A percentile compares a stretch with the other conserved stretches of the same genome.
phyloP scores from a whole-genome alignment of 257 asterid genomes.

The Solanum rostratum region DNA sequence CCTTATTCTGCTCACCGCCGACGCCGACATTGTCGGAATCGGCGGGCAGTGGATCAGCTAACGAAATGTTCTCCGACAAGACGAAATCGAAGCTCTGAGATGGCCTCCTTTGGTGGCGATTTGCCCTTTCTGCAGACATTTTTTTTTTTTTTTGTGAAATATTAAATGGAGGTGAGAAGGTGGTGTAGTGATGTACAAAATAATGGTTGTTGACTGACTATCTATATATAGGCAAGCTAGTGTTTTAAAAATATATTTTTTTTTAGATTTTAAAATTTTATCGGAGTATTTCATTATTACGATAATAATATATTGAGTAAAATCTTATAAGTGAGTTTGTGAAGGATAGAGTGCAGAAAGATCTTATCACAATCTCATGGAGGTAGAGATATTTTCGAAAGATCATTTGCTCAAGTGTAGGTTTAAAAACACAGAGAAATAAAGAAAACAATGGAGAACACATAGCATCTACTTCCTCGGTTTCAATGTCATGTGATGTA shows the following conservation, averaged over 20 bases:
- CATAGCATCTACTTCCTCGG: no score
- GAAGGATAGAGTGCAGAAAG: fast-evolving
- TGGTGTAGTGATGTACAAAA: background rate
- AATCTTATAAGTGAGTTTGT: background rate
- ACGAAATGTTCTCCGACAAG: slow-evolving; percentile 43
- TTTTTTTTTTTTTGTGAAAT: background rate
- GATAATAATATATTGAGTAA: no score
- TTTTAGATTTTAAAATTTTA: no score
- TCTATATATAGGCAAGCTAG: slow-evolving; percentile 3
- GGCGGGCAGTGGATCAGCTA: slow-evolving; percentile 25
- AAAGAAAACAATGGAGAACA: fast-evolving
- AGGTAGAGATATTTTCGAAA: background rate
- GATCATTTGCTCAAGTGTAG: background rate
- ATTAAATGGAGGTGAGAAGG: background rate
- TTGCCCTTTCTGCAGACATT: slow-evolving; percentile 45
- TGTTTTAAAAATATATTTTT: no score
- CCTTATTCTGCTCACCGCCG: slow-evolving; percentile 1
- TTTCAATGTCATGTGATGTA: no score
- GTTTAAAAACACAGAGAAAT: no score
- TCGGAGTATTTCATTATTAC: no score
- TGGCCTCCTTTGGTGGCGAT: slow-evolving; percentile 71
- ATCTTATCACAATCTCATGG: background rate
- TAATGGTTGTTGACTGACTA: slow-evolving; percentile 14
- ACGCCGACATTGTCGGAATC: slow-evolving; percentile 2
- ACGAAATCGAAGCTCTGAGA: slow-evolving; percentile 50